Base-by-base conservation (phyloP, 257 asterid species). In the Misopates orontium region DNA sequence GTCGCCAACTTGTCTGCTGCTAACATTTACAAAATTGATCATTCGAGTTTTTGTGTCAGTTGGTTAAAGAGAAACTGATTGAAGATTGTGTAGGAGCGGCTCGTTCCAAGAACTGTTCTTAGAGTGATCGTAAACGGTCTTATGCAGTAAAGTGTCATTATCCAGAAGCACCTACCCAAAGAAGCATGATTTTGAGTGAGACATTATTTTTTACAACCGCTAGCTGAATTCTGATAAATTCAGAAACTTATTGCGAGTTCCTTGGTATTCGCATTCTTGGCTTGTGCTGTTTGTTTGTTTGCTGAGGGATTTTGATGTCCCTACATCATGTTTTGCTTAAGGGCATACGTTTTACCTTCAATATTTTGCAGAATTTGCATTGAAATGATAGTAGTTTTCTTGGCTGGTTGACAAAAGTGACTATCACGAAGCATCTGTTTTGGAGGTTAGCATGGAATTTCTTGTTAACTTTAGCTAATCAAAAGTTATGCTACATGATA, bases 1-100 rank as follows among this genome's bases (percentile, higher is more conserved):
- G 60, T 91, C 59, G 98, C 96, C 58, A 91, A 91, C 72, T 82
- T 91, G 86, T 86, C 96, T 14, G 98, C 98, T 40, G 98, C 98
- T 53, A 91, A 86, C 60, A 88, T 95, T 86, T 91, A 86, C 77
- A 88, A 91, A 70, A 39, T 73, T 61, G 98, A 91, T 40, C 98
- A 88, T 76, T 70, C 88, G 88, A 86, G 56, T 86, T 86, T 54
- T 54, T 83, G 70, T 78, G 88, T 13, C 94, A 81, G 51, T 66
- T 86, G 72, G 82, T 86, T 66, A 72, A 74, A 57, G 82, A 71
- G 70, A 83, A 77, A 48, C 79, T 84, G 15, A 76, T 82, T 10
- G 86, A 69, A 62, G 86, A 81, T 9, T 81, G 86, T 20, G 86
- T 84, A 1, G 74, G 51, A 77, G 90, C 86, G 19, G 88, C 85